Evolutionary conservation across 108 stramenopile genomes (phyloP).

Genomic region (Seminavis robusta): DNA sequence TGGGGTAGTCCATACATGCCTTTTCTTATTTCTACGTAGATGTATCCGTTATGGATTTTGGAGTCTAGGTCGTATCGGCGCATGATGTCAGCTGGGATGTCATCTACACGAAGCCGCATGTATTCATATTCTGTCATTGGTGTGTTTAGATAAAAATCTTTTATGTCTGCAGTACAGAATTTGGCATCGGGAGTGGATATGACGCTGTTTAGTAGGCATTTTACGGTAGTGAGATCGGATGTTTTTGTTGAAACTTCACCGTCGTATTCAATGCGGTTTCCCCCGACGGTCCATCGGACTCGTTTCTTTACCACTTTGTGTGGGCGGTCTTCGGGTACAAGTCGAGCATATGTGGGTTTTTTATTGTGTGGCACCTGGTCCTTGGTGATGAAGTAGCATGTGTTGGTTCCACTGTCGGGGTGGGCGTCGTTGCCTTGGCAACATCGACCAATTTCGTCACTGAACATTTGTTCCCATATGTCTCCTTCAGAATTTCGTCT

Average conservation of each 20-base stretch:
- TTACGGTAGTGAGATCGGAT: constrained; percentile 28
- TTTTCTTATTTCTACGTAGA: constrained; percentile 6
- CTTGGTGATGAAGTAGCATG: too few relatives aligned
- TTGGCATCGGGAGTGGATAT: constrained; percentile 23
- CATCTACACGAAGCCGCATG: constrained; percentile 21
- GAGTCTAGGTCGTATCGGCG: constrained; percentile 20
- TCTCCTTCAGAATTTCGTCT: constrained; percentile 6
- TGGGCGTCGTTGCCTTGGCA: constrained; percentile 2
- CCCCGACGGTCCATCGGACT: constrained; percentile 23
- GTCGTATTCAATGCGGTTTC: constrained; percentile 26
- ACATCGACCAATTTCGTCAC: constrained; percentile 6
- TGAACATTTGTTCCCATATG: constrained; percentile 15
- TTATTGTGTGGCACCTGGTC: constrained; percentile 25
- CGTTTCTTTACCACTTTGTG: constrained; percentile 26
- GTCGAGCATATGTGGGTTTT: constrained; percentile 17
- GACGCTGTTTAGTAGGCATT: constrained; percentile 44
- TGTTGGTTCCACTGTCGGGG: not conserved
- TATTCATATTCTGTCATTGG: constrained; percentile 25
- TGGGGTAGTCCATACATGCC: constrained; percentile 51
- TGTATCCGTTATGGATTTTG: not conserved
- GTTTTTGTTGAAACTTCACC: constrained; percentile 19
- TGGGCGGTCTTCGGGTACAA: constrained; percentile 19
- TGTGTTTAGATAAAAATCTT: constrained; percentile 37
- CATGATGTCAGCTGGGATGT: constrained; percentile 35
- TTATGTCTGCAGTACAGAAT: constrained; percentile 19